Evolutionary conservation across 352 stramenopile genomes (phyloP), one percentile per base, ranked within the genome.

Genomic region (Globisporangium paroecandrum): DNA sequence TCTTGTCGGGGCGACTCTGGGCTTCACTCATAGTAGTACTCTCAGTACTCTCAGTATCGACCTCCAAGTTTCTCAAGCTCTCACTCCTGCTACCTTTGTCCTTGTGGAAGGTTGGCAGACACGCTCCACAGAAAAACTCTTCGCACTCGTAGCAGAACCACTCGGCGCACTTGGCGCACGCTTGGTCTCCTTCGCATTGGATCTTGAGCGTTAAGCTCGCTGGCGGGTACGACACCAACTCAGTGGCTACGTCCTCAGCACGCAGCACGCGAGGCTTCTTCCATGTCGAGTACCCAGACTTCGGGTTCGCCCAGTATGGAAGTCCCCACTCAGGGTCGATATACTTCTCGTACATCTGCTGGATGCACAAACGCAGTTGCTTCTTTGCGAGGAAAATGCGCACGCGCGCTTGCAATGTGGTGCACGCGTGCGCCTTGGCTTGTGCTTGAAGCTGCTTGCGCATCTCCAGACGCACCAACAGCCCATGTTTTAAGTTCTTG

Each of bases 271-370:
- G 58, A 0, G 84, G 83, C 65, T 94, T 94, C 38, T 70, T 67
- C 84, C 86, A 94, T 46, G 86, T 94, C 4, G 81, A 89, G 53
- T 78, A 91, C 0, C 81, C 82, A 3, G 84, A 83, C 1, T 66
- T 71, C 0, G 82, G 86, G 56, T 94, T 91, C 61, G 84, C 72
- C 86, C 86, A 93, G 54, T 93, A 94, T 0, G 84, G 84, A 8
- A 89, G 15, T 0, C 72, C 73, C 72, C 75, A 90, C 7, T 82
- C 77, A 5, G 81, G 76, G 63, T 94, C 84, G 22, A 91, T 62
- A 67, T 87, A 91, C 60, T 94, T 94, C 15, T 89, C 77, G 66
- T 93, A 94, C 25, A 71, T 69, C 25, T 74, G 61, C 47, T 83
- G 77, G 4, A 90, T 74, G 8, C 65, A 65, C 18, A 53, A 38